Evolutionary conservation across 768 basidiomycete genomes (phyloP).

Genomic region (Leccinum imitatum): DNA sequence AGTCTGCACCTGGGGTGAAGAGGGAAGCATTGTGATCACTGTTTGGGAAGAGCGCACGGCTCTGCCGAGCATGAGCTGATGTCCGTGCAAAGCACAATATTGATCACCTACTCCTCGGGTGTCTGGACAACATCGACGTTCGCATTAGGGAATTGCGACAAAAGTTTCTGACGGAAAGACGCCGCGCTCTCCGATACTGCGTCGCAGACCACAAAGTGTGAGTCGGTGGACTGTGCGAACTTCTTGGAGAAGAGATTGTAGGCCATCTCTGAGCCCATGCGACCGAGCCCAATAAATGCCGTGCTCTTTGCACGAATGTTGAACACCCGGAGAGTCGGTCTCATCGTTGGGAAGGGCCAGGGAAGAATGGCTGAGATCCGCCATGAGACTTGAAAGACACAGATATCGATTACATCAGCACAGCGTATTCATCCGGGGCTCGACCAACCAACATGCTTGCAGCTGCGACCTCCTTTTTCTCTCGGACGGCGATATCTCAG

Average conservation of each 20-base stretch:
- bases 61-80: slow-evolving; percentile 37
- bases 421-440: neutral
- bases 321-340: slow-evolving; percentile 43
- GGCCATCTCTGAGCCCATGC: slow-evolving; percentile 89
- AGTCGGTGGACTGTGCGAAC: slow-evolving; percentile 48
- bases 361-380: slow-evolving; percentile 1
- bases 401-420: slow-evolving; percentile 13
- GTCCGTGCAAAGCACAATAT: neutral
- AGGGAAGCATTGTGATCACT: slow-evolving; percentile 90
- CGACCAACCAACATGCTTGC: slow-evolving; percentile 56
- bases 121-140: slow-evolving; percentile 56
- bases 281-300: slow-evolving; percentile 83
- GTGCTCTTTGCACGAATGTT: slow-evolving; percentile 50
- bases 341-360: slow-evolving; percentile 39
- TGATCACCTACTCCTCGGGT: slow-evolving; percentile 67
- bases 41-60: slow-evolving; percentile 62
- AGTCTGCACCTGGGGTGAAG: slow-evolving; percentile 79
- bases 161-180: slow-evolving; percentile 56
- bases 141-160: slow-evolving; percentile 55
- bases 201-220: slow-evolving; percentile 78
- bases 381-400: neutral
- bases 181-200: slow-evolving; percentile 58
- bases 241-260: slow-evolving; percentile 81
- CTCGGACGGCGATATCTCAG: slow-evolving; percentile 76
- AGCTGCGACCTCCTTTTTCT: slow-evolving; percentile 81